Evolutionary conservation across 2,329 filamentous ascomycete species (phyloP), one percentile per base, ranked within the genome.

Genomic region (Stagonosporopsis rhizophila): DNA sequence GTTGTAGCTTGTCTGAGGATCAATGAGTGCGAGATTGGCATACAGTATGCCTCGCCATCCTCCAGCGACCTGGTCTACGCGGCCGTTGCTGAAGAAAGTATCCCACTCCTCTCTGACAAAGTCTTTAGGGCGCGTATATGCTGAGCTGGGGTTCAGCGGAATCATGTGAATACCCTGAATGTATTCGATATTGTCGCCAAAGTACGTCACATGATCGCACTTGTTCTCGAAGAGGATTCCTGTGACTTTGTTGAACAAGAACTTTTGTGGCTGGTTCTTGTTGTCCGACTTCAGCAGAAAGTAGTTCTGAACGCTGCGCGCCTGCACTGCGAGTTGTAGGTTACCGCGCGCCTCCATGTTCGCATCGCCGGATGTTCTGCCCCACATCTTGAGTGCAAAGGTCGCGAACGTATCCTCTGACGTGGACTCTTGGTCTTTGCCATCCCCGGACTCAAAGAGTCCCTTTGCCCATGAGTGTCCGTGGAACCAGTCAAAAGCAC

Each of bases 301-400:
- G 79, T 98, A 98, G 60, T 87, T 84, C 55, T 85, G 84, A 32
- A 98, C 78, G 40, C 87, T 87, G 35, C 94, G 87, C 3, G 87
- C 82, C 62, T 93, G 85, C 42, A 98, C 81, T 0, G 90, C 86
- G 23, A 98, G 85, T 83, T 96, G 93, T 47, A 99, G 78, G 67
- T 95, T 94, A 9, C 90, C 73, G 62, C 92, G 84, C 28, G 89
- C 89, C 72, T 95, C 91, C 84, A 97, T 88, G 68, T 89, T 88
- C 4, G 79, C 76, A 77, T 98, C 89, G 23, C 89, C 87, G 56
- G 83, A 87, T 6, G 90, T 88, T 25, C 82, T 83, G 3, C 94
- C 95, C 95, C 95, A 98, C 88, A 98, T 92, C 81, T 96, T 96
- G 70, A 97, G 78, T 0, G 89, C 92, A 75, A 96, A 96, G 2